A percentile compares a stretch with the other conserved stretches of the same genome.
phyloP scores from a whole-genome alignment of 345 rosid genomes.

The Salix viminalis region DNA sequence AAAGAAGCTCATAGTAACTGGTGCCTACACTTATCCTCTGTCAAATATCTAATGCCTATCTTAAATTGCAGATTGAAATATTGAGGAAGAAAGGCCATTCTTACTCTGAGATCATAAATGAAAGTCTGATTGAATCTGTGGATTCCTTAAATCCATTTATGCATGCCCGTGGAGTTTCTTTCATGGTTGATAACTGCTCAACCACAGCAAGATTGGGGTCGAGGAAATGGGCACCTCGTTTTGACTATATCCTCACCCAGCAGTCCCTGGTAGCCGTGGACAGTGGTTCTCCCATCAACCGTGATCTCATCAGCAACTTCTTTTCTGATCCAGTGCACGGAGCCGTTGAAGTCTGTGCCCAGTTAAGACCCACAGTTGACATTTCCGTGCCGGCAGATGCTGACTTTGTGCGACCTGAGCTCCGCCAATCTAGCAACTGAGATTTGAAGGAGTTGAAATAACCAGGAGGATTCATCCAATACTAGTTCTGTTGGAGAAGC shows the following conservation, averaged over 20 bases:
- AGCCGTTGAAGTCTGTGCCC: constrained; percentile 77
- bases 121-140: constrained; percentile 84
- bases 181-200: constrained; percentile 94
- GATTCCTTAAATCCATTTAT: constrained; percentile 93
- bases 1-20: not conserved
- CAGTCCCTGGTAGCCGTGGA: constrained; percentile 79
- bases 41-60: not conserved
- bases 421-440: constrained; percentile 62
- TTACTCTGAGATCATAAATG: constrained; percentile 87
- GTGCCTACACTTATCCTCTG: not conserved
- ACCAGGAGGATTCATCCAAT: not conserved
- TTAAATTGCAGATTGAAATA: constrained; percentile 60
- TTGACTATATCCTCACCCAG: constrained; percentile 75
- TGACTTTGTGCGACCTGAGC: constrained; percentile 88
- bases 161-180: constrained; percentile 95
- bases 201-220: constrained; percentile 93
- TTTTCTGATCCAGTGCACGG: constrained; percentile 81
- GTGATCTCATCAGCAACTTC: constrained; percentile 83
- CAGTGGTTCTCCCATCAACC: constrained; percentile 51
- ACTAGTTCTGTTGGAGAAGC: not conserved
- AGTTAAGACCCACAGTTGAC: constrained; percentile 79
- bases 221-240: constrained; percentile 92
- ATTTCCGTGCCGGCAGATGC: constrained; percentile 85
- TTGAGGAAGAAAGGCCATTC: constrained; percentile 98
- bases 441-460: not conserved